phyloP scores from a whole-genome alignment of 805 yeast genomes.

The Clavispora carvajalis region DNA sequence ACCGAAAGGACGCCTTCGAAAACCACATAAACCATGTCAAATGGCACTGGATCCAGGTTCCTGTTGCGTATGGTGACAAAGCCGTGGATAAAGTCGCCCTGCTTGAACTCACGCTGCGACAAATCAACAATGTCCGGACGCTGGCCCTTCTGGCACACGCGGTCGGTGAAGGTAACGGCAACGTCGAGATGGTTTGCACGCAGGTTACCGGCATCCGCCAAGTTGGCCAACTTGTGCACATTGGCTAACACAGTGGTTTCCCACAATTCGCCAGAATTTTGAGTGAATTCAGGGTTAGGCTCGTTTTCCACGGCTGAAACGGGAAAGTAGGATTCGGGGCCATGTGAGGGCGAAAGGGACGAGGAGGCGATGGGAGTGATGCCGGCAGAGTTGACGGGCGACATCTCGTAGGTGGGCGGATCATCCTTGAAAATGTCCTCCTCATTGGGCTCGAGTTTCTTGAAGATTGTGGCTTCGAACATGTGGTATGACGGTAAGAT shows the following conservation, averaged over 20 bases:
- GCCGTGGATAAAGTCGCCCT: conserved; percentile 26
- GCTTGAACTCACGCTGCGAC: conserved; percentile 25
- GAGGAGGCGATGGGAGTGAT: conserved; percentile 11
- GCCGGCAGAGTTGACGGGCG: conserved; percentile 15
- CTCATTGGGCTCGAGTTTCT: conserved; percentile 29
- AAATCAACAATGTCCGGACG: conserved; percentile 29
- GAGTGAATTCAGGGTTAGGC: conserved; percentile 6
- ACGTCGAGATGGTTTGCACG: conserved; percentile 23
- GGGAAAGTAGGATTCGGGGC: conserved; percentile 13
- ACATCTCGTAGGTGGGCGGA: conserved; percentile 33
- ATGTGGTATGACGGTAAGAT: conserved; percentile 42
- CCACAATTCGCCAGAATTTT: conserved; percentile 21
- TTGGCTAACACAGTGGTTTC: conserved; percentile 40
- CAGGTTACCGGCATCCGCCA: conserved; percentile 18
- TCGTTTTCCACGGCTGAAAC: conserved; percentile 6
- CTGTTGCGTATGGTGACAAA: conserved; percentile 19
- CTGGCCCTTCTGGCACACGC: conserved; percentile 25
- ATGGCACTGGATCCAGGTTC: conserved; percentile 16
- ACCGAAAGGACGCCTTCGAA: conserved; percentile 26
- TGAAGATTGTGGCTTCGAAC: conserved; percentile 39
- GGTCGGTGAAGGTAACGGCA: conserved; percentile 32
- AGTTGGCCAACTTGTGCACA: conserved; percentile 34
- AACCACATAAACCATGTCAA: conserved; percentile 25
- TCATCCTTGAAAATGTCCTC: conserved; percentile 38
- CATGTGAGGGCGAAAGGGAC: conserved; percentile 2